These are phyloP conservation scores for Aquilaria sinensis DNA, from an alignment of 345 rosid genomes.

Conservation along the genomic window DNA sequence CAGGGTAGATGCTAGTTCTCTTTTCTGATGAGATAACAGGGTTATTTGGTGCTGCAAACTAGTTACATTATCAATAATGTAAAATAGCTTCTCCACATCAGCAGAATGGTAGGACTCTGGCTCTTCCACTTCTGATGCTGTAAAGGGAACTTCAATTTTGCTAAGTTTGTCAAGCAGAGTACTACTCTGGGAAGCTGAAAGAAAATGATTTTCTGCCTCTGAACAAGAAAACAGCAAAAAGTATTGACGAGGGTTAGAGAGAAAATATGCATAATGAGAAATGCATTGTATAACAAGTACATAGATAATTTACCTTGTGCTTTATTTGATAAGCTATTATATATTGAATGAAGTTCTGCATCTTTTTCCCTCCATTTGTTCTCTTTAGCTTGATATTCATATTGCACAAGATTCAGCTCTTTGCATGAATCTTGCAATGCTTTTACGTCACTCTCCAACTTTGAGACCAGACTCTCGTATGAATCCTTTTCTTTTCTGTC, in stretches of 20 bases:
- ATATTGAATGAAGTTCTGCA: slow-evolving; percentile 40
- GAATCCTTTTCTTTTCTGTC: slow-evolving; percentile 44
- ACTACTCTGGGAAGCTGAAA: slow-evolving; percentile 47
- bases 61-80: slow-evolving; percentile 43
- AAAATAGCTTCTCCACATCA: slow-evolving; percentile 48
- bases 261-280: not conserved
- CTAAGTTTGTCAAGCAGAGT: slow-evolving; percentile 51
- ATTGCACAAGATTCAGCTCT: slow-evolving; percentile 39
- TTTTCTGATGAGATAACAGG: slow-evolving; percentile 38
- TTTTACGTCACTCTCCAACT: slow-evolving; percentile 51
- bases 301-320: slow-evolving; percentile 45
- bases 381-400: slow-evolving; percentile 35
- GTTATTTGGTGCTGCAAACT: slow-evolving; percentile 49
- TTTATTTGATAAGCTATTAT: slow-evolving; percentile 25
- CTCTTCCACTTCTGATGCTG: slow-evolving; percentile 27
- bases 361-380: slow-evolving; percentile 63
- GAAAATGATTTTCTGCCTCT: slow-evolving; percentile 46
- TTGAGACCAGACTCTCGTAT: slow-evolving; percentile 37
- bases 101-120: slow-evolving; percentile 30
- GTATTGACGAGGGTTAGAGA: not conserved
- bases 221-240: slow-evolving; percentile 16
- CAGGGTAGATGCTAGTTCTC: slow-evolving; percentile 48
- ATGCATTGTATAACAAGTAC: slow-evolving; percentile 3
- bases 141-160: slow-evolving; percentile 37
- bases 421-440: slow-evolving; percentile 40